Conservation (phyloP, 768 basidiomycete genomes). For the Roridomyces roridus region DNA sequence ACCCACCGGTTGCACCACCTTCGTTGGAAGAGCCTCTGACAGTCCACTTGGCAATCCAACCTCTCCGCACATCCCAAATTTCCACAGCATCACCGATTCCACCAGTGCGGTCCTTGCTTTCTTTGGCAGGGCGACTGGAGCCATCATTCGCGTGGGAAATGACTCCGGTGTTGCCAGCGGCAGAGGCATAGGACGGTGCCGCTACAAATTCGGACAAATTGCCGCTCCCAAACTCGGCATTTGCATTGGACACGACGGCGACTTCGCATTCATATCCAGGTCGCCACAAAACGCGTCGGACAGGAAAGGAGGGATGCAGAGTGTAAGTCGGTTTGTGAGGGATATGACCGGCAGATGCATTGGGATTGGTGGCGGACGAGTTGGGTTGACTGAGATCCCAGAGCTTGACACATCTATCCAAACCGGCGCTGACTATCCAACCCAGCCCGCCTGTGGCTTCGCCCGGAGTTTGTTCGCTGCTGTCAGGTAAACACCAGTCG, state of each 20-base stretch:
- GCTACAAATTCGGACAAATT: constrained; percentile 24
- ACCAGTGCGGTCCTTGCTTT: constrained; percentile 16
- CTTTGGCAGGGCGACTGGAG: constrained; percentile 16
- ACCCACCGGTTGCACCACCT: constrained; percentile 76
- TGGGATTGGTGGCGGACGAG: constrained; percentile 38
- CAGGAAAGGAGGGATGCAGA: constrained; percentile 76
- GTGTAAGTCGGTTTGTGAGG: constrained; percentile 70
- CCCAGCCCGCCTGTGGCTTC: constrained; percentile 51
- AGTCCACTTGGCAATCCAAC: constrained; percentile 85
- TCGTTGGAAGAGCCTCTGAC: constrained; percentile 69
- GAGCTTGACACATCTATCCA: constrained; percentile 82
- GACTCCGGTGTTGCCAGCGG: neutral
- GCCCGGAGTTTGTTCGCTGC: constrained; percentile 16
- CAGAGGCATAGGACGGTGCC: constrained; percentile 18
- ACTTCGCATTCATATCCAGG: constrained; percentile 79
- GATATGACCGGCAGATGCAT: constrained; percentile 50
- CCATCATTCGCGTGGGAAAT: constrained; percentile 22
- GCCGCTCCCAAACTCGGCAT: constrained; percentile 51
- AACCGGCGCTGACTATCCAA: constrained; percentile 81
- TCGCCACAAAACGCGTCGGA: constrained; percentile 78
- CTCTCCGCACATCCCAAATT: constrained; percentile 86
- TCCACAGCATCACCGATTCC: constrained; percentile 66
- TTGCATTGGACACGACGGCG: constrained; percentile 72
- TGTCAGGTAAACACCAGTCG: constrained; percentile 65
- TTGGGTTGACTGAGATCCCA: constrained; percentile 70